Evolutionary conservation across 1,284 basidiomycete genomes (phyloP).

Genomic region (Puccinia hordei): DNA sequence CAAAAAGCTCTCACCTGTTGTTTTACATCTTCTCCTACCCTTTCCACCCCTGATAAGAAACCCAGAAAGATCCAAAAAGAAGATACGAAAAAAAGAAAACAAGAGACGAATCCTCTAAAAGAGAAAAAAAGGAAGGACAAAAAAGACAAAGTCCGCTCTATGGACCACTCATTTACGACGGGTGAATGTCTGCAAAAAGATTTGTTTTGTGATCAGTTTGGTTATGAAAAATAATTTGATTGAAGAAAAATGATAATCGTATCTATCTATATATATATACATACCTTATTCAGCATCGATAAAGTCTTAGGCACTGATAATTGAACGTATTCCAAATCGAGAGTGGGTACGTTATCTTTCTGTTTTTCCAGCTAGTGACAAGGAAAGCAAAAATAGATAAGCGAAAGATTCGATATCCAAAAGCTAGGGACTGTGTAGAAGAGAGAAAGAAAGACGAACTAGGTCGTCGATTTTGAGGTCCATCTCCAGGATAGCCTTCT

Average conservation of each 20-base stretch:
- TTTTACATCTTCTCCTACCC: constrained; percentile 7
- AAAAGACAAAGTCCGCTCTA: neutral
- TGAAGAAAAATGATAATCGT: neutral
- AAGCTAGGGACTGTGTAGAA: no score
- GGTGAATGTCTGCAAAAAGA: neutral
- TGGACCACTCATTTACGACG: constrained; percentile 4
- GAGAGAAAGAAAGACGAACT: constrained; percentile 78
- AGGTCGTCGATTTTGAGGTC: constrained; percentile 99
- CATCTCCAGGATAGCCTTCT: constrained; percentile 99
- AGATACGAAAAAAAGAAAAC: neutral
- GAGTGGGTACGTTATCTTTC: constrained; percentile 93
- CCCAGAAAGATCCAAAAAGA: constrained; percentile 30
- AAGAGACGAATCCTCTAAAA: neutral
- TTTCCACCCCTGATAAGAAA: constrained; percentile 35
- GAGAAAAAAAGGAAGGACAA: neutral
- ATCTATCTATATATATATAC: no score
- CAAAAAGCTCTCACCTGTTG: constrained; percentile 26
- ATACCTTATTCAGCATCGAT: constrained; percentile 66
- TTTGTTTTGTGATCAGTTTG: neutral
- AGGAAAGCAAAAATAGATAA: neutral
- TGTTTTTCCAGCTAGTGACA: constrained; percentile 66
- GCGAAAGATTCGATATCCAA: no score
- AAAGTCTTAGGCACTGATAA: constrained; percentile 94
- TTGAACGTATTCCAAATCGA: constrained; percentile 97
- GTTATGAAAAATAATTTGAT: neutral